These are phyloP conservation scores for Kazachstania taianensis DNA, from an alignment of 805 yeast species.

Conservation along the genomic window DNA sequence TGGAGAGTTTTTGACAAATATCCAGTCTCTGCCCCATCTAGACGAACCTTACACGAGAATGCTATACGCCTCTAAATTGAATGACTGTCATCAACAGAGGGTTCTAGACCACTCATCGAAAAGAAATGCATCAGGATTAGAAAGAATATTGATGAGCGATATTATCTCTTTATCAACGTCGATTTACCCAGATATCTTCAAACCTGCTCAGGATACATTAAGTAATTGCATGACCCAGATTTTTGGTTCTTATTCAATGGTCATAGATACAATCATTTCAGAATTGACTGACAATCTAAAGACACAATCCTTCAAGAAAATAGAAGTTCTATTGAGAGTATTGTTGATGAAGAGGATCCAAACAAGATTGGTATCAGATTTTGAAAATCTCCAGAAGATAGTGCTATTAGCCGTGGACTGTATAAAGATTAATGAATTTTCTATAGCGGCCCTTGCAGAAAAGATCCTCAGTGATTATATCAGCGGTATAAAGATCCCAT, in stretches of 20 bases:
- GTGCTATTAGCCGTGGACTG: slow-evolving; percentile 44
- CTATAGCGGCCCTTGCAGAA: slow-evolving; percentile 46
- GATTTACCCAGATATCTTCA: slow-evolving; percentile 54
- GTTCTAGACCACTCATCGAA: slow-evolving; percentile 62
- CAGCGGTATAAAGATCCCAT: slow-evolving; percentile 39
- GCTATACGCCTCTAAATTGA: slow-evolving; percentile 61
- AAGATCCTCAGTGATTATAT: slow-evolving; percentile 37
- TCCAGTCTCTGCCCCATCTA: slow-evolving; percentile 52
- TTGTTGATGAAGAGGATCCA: slow-evolving; percentile 50
- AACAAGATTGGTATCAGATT: slow-evolving; percentile 49
- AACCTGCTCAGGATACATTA: slow-evolving; percentile 59
- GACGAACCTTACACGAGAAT: slow-evolving; percentile 70
- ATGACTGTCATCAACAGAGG: slow-evolving; percentile 66
- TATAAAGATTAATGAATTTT: slow-evolving; percentile 44
- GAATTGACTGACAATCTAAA: slow-evolving; percentile 42
- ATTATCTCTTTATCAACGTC: slow-evolving; percentile 57
- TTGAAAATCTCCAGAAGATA: slow-evolving; percentile 38
- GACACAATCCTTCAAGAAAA: slow-evolving; percentile 40
- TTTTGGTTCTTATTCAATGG: slow-evolving; percentile 50
- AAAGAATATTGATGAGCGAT: slow-evolving; percentile 52
- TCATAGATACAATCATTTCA: slow-evolving; percentile 35
- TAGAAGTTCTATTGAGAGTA: slow-evolving; percentile 55
- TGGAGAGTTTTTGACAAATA: slow-evolving; percentile 44
- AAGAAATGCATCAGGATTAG: slow-evolving; percentile 57
- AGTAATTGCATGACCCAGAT: slow-evolving; percentile 61